Evolutionary conservation across 768 basidiomycete species (phyloP), one percentile per base, ranked within the genome.

Genomic region (Phanerodontia chrysosporium): DNA sequence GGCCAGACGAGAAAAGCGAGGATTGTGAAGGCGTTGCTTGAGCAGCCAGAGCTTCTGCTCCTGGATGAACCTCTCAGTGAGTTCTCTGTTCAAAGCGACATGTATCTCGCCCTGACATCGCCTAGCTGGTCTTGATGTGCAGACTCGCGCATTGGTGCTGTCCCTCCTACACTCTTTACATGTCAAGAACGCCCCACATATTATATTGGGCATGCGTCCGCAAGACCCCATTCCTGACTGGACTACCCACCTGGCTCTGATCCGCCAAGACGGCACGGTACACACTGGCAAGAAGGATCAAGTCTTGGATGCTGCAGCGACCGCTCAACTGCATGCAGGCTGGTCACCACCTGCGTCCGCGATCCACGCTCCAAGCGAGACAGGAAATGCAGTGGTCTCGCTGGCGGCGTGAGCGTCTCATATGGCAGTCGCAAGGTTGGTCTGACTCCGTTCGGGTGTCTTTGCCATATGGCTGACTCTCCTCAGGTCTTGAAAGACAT

Each of bases 1-100:
- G 96, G 96, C 0, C 95, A 99, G 75, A 98, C 88, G 29, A 76
- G 95, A 39, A 75, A 92, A 18, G 94, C 94, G 5, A 76, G 95
- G 46, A 90, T 99, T 49, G 78, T 90, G 9, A 83, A 86, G 62
- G 90, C 90, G 0, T 71, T 98, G 9, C 68, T 98, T 30, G 75
- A 72, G 18, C 78, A 81, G 46, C 92, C 94, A 0, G 80, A 86
- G 60, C 68, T 98, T 21, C 69, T 98, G 24, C 72, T 98, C 7
- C 77, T 98, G n/a, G 95, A 97, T 61, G 96, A 98, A 70, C 95
- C 95, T 0, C 76, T 94, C 36, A 92, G 92, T 93, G 63, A 58
- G 86, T 78, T 57, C 51, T 45, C 21, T 10, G 14, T 52, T 9
- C n/a, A 21, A 12, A 30, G 8, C 8, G 8, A 21, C 25, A 25